A percentile compares a stretch with the other conserved stretches of the same genome.
phyloP scores from a whole-genome alignment of 495 filamentous ascomycete species.

The Neurospora intermedia region DNA sequence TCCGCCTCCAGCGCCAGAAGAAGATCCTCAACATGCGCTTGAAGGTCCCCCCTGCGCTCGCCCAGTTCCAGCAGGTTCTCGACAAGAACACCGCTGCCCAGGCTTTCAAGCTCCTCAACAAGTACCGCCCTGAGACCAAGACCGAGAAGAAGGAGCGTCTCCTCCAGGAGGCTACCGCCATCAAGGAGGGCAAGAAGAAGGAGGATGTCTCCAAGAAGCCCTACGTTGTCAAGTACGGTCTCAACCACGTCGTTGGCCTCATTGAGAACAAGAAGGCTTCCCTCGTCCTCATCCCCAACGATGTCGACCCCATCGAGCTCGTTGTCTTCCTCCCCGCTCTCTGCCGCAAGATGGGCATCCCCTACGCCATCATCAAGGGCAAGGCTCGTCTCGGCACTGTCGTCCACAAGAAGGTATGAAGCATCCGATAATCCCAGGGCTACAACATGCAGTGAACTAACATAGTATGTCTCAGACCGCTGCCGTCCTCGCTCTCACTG shows the following conservation, averaged over 20 bases:
- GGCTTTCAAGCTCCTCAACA: constrained; percentile 95
- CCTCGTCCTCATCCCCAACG: constrained; percentile 95
- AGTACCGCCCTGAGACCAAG: constrained; percentile 99
- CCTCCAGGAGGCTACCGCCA: constrained; percentile 91
- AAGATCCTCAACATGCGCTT: constrained; percentile 98
- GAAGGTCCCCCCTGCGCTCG: constrained; percentile 95
- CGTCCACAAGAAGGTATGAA: constrained; percentile 92
- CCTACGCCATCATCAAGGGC: constrained; percentile 98
- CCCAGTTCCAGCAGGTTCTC: constrained; percentile 94
- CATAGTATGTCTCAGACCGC: constrained; percentile 54
- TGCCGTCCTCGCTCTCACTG: constrained; percentile 89
- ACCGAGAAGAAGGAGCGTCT: constrained; percentile 99
- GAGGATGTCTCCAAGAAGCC: constrained; percentile 99
- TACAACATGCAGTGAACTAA: constrained; percentile 15
- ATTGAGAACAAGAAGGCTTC: constrained; percentile 99
- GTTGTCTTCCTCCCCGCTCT: constrained; percentile 98
- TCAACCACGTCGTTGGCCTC: constrained; percentile 99
- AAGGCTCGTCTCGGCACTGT: constrained; percentile 98
- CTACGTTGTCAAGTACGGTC: constrained; percentile 97
- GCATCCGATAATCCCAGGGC: background rate
- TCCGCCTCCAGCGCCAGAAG: constrained; percentile 98
- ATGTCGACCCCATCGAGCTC: constrained; percentile 99
- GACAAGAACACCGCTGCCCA: constrained; percentile 98
- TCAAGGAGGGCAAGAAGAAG: constrained; percentile 99
- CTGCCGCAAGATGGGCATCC: constrained; percentile 99